phyloP scores from a whole-genome alignment of 345 rosid genomes.

The Acer saccharum region DNA sequence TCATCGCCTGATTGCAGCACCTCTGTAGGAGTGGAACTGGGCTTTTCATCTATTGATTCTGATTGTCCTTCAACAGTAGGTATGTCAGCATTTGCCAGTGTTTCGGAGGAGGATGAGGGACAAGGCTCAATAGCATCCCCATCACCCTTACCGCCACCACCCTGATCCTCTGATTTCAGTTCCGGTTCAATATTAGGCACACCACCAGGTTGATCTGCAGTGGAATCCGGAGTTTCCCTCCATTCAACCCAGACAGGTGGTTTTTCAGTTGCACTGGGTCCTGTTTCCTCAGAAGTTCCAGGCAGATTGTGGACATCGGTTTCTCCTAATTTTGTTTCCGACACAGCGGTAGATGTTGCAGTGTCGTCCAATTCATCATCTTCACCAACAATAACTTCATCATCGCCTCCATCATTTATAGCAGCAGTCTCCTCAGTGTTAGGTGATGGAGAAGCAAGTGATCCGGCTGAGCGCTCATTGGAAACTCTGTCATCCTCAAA shows the following conservation, averaged over 20 bases:
- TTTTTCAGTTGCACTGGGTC: constrained; percentile 42
- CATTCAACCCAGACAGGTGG: constrained; percentile 80
- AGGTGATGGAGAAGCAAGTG: constrained; percentile 67
- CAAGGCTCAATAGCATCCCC: constrained; percentile 17
- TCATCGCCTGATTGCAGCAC: constrained; percentile 20
- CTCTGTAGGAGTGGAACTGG: constrained; percentile 16
- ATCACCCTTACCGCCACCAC: constrained; percentile 26
- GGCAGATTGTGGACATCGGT: constrained; percentile 32
- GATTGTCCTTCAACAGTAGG: constrained; percentile 5
- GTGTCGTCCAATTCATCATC: constrained; percentile 52
- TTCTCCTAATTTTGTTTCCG: constrained; percentile 45
- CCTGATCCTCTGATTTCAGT: constrained; percentile 34
- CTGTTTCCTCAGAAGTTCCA: constrained; percentile 45
- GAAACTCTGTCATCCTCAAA: constrained; percentile 71
- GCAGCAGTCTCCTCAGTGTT: constrained; percentile 45
- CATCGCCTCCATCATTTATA: constrained; percentile 33
- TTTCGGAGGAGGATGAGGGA: constrained; percentile 22
- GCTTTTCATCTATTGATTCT: constrained; percentile 11
- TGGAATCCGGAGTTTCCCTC: constrained; percentile 67
- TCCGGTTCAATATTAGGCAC: constrained; percentile 47
- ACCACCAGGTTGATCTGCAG: constrained; percentile 36
- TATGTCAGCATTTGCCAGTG: constrained; percentile 1
- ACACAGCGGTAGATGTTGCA: constrained; percentile 46
- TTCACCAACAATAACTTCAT: constrained; percentile 47
- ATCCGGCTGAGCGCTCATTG: constrained; percentile 51